Percentiles rank a stretch among this genome's conserved stretches.
Conservation (phyloP, 2,329 filamentous ascomycete genomes). For the Escovopsis sp. region DNA sequence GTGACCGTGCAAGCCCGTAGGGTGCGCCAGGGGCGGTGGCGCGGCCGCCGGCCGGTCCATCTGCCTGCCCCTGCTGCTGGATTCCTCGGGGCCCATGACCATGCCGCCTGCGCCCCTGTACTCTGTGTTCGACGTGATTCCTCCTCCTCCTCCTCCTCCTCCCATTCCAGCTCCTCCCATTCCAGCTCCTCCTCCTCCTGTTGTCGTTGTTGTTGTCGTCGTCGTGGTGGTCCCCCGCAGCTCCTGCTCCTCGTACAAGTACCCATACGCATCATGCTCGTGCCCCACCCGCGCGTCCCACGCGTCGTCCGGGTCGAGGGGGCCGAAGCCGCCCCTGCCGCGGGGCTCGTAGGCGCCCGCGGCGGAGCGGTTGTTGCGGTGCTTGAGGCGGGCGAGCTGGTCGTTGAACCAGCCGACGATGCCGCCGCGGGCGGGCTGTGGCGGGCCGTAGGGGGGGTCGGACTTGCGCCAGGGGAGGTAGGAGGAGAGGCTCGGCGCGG, state of each 20-base stretch:
- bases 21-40: no score
- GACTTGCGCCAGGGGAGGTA: slow-evolving; percentile 55
- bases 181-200: no score
- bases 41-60: slow-evolving; percentile 21
- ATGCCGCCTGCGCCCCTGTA: slow-evolving; percentile 18
- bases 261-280: slow-evolving; percentile 53
- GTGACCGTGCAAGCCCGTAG: no score
- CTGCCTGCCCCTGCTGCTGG: slow-evolving; percentile 25
- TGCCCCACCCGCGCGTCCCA: slow-evolving; percentile 71
- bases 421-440: slow-evolving; percentile 43
- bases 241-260: slow-evolving; percentile 69
- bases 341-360: slow-evolving; percentile 54
- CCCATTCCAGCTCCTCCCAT: no score
- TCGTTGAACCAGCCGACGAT: slow-evolving; percentile 59
- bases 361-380: slow-evolving; percentile 49
- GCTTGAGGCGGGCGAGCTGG: slow-evolving; percentile 46
- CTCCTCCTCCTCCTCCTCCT: no score
- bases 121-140: no score
- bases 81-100: slow-evolving; percentile 13
- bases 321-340: slow-evolving; percentile 41
- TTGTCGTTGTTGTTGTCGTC: no score
- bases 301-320: slow-evolving; percentile 68
- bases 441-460: slow-evolving; percentile 31
- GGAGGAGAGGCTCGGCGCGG: slow-evolving; percentile 49
- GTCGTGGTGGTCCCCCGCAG: slow-evolving; percentile 29